Evolutionary conservation across 148 eudicot genomes (phyloP).

Genomic region (Vaccinium corymbosum): DNA sequence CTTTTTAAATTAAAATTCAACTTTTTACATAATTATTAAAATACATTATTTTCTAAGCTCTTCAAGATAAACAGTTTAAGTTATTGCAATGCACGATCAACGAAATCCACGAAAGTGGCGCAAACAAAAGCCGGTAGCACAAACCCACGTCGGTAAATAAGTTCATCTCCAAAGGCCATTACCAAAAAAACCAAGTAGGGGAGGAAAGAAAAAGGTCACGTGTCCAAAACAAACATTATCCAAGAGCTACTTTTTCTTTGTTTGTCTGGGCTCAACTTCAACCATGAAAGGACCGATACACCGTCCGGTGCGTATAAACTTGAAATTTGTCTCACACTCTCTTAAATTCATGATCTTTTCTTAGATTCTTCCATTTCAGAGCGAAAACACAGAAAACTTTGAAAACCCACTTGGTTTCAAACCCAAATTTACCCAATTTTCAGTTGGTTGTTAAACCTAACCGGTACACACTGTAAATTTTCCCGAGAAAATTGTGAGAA

Average conservation of each 20-base stretch:
- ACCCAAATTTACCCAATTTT: background rate
- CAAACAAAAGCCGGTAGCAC: background rate
- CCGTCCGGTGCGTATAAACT: background rate
- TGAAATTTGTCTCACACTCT: background rate
- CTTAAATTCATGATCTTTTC: background rate
- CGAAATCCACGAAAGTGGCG: no score
- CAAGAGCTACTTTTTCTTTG: background rate
- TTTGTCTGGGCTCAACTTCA: background rate
- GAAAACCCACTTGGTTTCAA: background rate
- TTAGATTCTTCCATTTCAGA: background rate
- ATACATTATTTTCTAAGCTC: no score
- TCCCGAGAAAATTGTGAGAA: background rate
- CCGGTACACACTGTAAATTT: background rate
- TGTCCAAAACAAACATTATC: background rate
- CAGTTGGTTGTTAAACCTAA: background rate
- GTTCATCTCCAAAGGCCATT: no score
- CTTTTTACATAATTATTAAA: no score
- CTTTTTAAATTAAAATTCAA: no score
- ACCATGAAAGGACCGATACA: background rate
- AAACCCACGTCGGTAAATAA: no score
- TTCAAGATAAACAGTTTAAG: no score
- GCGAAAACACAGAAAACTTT: background rate
- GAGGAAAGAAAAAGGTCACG: background rate
- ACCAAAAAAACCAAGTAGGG: background rate
- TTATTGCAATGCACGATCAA: no score